Evolutionary conservation across 192 early-diverging fungal species (phyloP).

Genomic region (Gamsiella multidivaricata): DNA sequence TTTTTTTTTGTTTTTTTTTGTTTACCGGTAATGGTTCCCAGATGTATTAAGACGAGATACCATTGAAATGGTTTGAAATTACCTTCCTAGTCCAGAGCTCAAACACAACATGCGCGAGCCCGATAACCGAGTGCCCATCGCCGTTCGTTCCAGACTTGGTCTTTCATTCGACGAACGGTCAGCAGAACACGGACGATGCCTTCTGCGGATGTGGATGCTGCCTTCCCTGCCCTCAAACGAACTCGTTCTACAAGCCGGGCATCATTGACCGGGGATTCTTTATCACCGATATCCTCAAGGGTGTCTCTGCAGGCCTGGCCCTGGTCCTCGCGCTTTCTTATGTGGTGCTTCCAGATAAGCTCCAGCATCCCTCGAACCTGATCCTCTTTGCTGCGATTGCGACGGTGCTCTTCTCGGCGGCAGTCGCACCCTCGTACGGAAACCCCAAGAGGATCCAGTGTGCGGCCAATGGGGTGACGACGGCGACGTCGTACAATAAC

Average conservation of each 20-base stretch:
- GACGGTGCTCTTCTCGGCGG: constrained; percentile 55
- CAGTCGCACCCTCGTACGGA: constrained; percentile 56
- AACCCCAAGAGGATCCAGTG: constrained; percentile 60
- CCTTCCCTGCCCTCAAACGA: constrained; percentile 60
- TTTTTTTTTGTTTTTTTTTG: neutral
- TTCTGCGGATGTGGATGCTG: constrained; percentile 58
- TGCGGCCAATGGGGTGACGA: constrained; percentile 35
- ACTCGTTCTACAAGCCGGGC: constrained; percentile 58
- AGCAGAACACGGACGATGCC: constrained; percentile 29
- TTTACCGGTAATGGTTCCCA: neutral
- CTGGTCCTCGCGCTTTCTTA: constrained; percentile 59
- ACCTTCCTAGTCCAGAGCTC: constrained; percentile 29
- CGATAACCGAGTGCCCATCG: constrained; percentile 40
- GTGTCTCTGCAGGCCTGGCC: constrained; percentile 46
- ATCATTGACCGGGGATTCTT: constrained; percentile 55
- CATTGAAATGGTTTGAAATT: neutral
- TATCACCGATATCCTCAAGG: constrained; percentile 60
- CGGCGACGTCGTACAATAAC: constrained; percentile 57
- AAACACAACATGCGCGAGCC: constrained; percentile 39
- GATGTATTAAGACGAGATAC: too few relatives aligned
- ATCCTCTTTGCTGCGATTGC: constrained; percentile 57
- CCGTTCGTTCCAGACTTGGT: constrained; percentile 57
- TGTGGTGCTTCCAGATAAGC: constrained; percentile 58
- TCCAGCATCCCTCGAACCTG: constrained; percentile 60
- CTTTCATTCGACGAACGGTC: constrained; percentile 27